Evolutionary conservation across 225 moss, liverwort and hornwort genomes (phyloP).

Genomic region (Rhytidiadelphus loreus): DNA sequence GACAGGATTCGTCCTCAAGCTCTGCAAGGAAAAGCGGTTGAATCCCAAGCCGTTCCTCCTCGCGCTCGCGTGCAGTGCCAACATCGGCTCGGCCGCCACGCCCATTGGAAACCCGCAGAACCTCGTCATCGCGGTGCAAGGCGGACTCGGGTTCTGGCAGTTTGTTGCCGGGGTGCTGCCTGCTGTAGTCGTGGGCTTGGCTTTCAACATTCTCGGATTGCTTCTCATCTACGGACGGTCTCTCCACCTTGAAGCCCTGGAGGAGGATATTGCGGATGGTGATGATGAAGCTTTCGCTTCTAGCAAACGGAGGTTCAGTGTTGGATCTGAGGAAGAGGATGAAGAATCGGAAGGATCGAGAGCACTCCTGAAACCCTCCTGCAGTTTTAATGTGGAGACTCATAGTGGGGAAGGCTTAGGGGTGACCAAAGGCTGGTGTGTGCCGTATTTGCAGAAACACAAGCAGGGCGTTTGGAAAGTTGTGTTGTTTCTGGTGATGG

Average conservation of each 20-base stretch:
- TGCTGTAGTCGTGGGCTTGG: slow-evolving; percentile 51
- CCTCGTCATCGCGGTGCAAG: slow-evolving; percentile 75
- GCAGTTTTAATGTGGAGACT: background rate
- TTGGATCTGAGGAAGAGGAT: background rate
- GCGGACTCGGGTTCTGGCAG: slow-evolving; percentile 50
- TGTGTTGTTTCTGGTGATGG: slow-evolving; percentile 12
- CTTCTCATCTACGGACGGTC: slow-evolving; percentile 42
- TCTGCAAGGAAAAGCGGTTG: slow-evolving; percentile 53
- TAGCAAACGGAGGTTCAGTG: background rate
- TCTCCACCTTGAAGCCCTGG: background rate
- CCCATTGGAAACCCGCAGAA: slow-evolving; percentile 91
- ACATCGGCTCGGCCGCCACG: slow-evolving; percentile 85
- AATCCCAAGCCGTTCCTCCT: slow-evolving; percentile 61
- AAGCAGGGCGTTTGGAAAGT: background rate
- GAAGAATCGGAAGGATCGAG: background rate
- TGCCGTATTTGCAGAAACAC: background rate
- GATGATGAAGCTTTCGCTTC: background rate
- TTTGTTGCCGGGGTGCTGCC: slow-evolving; percentile 61
- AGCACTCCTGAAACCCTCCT: background rate
- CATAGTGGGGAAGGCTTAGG: background rate
- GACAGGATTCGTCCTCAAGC: slow-evolving; percentile 65
- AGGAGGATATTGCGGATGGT: background rate
- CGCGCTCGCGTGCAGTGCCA: slow-evolving; percentile 72
- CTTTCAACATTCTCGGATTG: slow-evolving; percentile 38
- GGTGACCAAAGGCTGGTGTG: background rate